These are phyloP conservation scores for Kalanchoe fedtschenkoi DNA, from an alignment of 164 flowering plant genomes.

Conservation along the genomic window DNA sequence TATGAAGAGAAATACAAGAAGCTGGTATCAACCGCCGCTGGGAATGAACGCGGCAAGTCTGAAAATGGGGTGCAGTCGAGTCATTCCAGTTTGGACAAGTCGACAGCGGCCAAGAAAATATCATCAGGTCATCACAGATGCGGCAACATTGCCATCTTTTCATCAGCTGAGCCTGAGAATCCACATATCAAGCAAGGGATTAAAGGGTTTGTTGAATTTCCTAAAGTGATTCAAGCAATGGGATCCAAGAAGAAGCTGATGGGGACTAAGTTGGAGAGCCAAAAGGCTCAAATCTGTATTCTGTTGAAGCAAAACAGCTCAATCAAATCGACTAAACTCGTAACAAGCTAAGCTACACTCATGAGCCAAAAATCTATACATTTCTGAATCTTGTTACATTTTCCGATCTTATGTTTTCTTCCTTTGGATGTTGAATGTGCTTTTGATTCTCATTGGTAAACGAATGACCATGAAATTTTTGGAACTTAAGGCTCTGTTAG, in stretches of 20 bases:
- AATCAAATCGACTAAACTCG: slow-evolving; percentile 19
- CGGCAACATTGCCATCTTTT: slow-evolving; percentile 3
- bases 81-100: neutral
- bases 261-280: slow-evolving; percentile 65
- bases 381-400: too few species aligned
- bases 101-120: neutral
- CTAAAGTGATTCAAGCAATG: slow-evolving; percentile 47
- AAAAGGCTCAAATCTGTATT: slow-evolving; percentile 59
- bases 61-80: neutral
- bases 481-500: too few species aligned
- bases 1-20: slow-evolving; percentile 43
- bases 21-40: slow-evolving; percentile 7
- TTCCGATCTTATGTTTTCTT: too few species aligned
- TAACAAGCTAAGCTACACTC: neutral
- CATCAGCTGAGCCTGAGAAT: slow-evolving; percentile 36
- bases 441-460: too few species aligned
- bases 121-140: slow-evolving; percentile 5
- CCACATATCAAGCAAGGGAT: slow-evolving; percentile 73
- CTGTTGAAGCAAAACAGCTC: slow-evolving; percentile 50
- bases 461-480: too few species aligned
- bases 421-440: too few species aligned
- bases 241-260: slow-evolving; percentile 43
- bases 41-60: neutral
- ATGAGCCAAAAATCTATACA: too few species aligned
- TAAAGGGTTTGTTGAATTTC: slow-evolving; percentile 81